Conservation (phyloP, 2,329 filamentous ascomycete species). For the Gyromitra esculenta region DNA sequence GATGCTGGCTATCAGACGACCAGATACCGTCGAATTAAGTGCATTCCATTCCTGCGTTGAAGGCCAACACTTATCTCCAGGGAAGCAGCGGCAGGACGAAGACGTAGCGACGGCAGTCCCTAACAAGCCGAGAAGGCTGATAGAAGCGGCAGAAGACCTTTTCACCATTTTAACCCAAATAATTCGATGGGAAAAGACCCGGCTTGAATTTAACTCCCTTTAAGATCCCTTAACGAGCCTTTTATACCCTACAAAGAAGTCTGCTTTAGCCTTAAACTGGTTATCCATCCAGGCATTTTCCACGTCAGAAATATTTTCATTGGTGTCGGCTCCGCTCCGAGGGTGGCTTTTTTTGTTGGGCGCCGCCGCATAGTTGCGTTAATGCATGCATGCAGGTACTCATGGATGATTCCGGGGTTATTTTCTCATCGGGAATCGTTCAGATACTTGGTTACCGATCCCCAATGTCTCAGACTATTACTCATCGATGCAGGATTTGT, state of each 20-base stretch:
- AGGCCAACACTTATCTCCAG: slow-evolving; percentile 69
- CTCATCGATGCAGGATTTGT: background rate
- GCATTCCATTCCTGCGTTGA: slow-evolving; percentile 62
- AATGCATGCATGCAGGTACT: slow-evolving; percentile 6
- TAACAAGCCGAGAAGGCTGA: slow-evolving; percentile 5
- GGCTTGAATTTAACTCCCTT: background rate
- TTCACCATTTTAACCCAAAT: background rate
- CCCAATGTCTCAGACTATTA: slow-evolving; percentile 10
- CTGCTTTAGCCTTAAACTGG: slow-evolving; percentile 1
- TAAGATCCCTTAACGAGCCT: background rate
- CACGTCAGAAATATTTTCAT: slow-evolving; percentile 7
- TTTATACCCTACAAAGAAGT: background rate
- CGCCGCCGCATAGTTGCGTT: slow-evolving; percentile 1
- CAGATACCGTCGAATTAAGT: slow-evolving; percentile 67
- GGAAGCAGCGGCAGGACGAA: slow-evolving; percentile 63
- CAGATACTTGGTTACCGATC: background rate
- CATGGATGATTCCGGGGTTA: slow-evolving; percentile 4
- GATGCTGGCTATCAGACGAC: slow-evolving; percentile 65
- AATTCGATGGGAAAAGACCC: background rate
- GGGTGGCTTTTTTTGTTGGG: too few species aligned
- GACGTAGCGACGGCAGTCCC: background rate
- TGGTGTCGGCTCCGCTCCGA: background rate
- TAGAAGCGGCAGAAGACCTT: slow-evolving; percentile 1
- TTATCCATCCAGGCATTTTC: slow-evolving; percentile 1
- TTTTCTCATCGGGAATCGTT: background rate